A percentile compares a stretch with the other conserved stretches of the same genome.
Conservation (phyloP, 164 flowering plant genomes). For the Cinnamomum chago region DNA sequence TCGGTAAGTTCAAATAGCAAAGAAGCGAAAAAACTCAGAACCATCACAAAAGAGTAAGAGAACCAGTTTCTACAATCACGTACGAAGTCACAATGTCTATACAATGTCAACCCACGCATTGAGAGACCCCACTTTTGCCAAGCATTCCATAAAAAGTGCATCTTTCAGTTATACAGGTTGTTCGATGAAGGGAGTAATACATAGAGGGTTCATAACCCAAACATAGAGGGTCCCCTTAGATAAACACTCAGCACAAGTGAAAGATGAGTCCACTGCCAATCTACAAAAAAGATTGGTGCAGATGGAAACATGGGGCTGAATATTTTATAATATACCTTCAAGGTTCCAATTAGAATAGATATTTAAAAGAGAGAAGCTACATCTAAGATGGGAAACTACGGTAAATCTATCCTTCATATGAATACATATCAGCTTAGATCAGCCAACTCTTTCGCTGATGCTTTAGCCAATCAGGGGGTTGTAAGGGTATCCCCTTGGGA, state of each 20-base stretch:
- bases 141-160: no score
- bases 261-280: background rate
- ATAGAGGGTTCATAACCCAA: no score
- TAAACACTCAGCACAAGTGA: background rate
- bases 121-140: no score
- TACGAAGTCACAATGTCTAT: no score
- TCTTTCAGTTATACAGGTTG: no score
- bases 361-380: background rate
- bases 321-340: no score
- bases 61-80: background rate
- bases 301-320: background rate
- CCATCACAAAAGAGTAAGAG: background rate
- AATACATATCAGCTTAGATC: background rate
- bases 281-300: no score
- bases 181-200: background rate
- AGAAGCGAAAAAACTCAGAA: background rate
- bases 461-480: no score
- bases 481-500: no score
- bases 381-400: background rate
- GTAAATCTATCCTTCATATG: background rate
- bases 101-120: no score
- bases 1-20: background rate
- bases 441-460: no score
- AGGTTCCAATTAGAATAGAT: background rate
- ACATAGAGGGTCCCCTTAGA: background rate